Percentiles rank a stretch among this genome's conserved stretches.
These are phyloP conservation scores for Globisporangium spiculum DNA, from an alignment of 352 stramenopile species.

Conservation along the genomic window DNA sequence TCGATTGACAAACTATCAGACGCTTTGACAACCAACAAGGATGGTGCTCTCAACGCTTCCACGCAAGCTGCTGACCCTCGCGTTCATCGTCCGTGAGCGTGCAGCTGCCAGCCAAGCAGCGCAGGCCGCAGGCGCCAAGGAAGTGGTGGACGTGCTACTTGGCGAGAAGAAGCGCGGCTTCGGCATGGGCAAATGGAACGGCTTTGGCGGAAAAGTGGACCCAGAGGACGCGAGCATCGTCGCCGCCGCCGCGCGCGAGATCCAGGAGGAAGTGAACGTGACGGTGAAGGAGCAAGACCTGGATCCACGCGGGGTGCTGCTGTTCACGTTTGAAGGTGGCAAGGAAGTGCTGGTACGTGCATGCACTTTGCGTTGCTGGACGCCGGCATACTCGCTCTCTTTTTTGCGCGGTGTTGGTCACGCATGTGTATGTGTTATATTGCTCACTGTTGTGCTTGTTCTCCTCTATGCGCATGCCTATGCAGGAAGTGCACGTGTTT, in stretches of 20 bases:
- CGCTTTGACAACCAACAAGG: slow-evolving; percentile 6
- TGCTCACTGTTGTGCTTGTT: not conserved
- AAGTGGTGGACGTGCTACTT: slow-evolving; percentile 48
- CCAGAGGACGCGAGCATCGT: slow-evolving; percentile 53
- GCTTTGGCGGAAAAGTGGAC: slow-evolving; percentile 90
- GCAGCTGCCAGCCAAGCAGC: not conserved
- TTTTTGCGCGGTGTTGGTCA: not conserved
- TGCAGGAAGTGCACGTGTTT: slow-evolving; percentile 84
- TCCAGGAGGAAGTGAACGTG: slow-evolving; percentile 75
- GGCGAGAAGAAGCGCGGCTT: slow-evolving; percentile 91
- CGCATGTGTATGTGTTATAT: not conserved
- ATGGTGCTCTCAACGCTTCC: slow-evolving; percentile 25
- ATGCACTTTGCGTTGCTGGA: not conserved
- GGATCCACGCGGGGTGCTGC: slow-evolving; percentile 32
- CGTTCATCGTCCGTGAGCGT: slow-evolving; percentile 41
- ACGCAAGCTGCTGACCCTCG: slow-evolving; percentile 54
- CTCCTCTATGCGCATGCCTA: not conserved
- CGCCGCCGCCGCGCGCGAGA: slow-evolving; percentile 53
- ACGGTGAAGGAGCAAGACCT: slow-evolving; percentile 29
- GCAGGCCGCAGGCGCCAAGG: not conserved
- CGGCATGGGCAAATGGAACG: slow-evolving; percentile 88
- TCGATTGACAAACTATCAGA: no score
- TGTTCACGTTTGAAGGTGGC: slow-evolving; percentile 63
- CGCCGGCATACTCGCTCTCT: not conserved
- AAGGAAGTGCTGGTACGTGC: slow-evolving; percentile 52